Evolutionary conservation across 192 early-diverging fungal species (phyloP).

Genomic region (Entrophospora sp.): DNA sequence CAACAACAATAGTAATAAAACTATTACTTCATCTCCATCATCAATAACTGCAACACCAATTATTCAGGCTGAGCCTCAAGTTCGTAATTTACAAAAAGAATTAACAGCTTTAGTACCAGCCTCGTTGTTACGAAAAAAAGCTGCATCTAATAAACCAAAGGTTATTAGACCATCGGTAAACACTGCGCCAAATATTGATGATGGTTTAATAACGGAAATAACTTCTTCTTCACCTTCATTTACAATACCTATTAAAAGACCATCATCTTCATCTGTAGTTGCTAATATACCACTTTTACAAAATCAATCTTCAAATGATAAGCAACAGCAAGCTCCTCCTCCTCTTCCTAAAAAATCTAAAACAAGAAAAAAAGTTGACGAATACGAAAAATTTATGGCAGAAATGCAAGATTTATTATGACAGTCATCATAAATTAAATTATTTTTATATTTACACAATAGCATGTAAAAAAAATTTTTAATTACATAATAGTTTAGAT

Average conservation of each 20-base stretch:
- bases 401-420: slow-evolving; percentile 39
- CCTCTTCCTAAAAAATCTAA: slow-evolving; percentile 19
- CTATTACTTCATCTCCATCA: not conserved
- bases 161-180: slow-evolving; percentile 53
- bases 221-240: not conserved
- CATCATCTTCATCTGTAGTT: not conserved
- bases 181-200: slow-evolving; percentile 60
- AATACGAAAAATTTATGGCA: slow-evolving; percentile 57
- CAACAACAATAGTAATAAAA: not conserved
- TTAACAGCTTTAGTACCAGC: slow-evolving; percentile 62
- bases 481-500: no score
- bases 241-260: slow-evolving; percentile 10
- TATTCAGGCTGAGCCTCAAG: slow-evolving; percentile 66
- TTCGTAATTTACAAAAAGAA: slow-evolving; percentile 77
- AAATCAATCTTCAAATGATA: not conserved
- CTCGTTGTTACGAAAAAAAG: slow-evolving; percentile 46
- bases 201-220: slow-evolving; percentile 18
- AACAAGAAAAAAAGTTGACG: slow-evolving; percentile 38
- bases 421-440: no score
- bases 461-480: not conserved
- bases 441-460: not conserved
- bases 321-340: not conserved
- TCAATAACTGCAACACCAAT: slow-evolving; percentile 37
- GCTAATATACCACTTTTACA: slow-evolving; percentile 5
- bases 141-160: slow-evolving; percentile 29